These are phyloP conservation scores for Podosphaera xanthii DNA, from an alignment of 2,329 filamentous ascomycete genomes.

Conservation along the genomic window DNA sequence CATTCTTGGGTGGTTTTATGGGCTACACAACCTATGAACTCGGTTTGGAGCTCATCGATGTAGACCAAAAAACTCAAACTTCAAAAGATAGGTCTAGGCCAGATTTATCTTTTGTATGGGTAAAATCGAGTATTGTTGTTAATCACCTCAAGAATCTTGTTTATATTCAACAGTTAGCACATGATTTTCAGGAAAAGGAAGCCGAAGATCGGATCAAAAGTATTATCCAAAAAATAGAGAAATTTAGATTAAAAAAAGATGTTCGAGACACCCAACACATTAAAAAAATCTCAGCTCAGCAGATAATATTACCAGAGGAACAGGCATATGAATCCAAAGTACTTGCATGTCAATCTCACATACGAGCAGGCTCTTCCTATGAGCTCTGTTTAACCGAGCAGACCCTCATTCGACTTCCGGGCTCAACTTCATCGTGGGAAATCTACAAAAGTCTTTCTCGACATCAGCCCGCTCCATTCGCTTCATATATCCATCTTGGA, in stretches of 20 bases:
- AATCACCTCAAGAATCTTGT: slow-evolving; percentile 33
- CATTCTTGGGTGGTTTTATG: slow-evolving; percentile 49
- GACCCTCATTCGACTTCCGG: slow-evolving; percentile 8
- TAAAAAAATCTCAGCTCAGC: neutral
- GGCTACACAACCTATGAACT: slow-evolving; percentile 48
- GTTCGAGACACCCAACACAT: neutral
- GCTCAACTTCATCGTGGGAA: slow-evolving; percentile 9
- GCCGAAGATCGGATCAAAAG: neutral
- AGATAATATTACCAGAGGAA: slow-evolving; percentile 6
- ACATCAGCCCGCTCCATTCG: slow-evolving; percentile 25
- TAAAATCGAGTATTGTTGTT: slow-evolving; percentile 39
- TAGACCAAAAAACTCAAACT: slow-evolving; percentile 14
- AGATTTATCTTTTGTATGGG: slow-evolving; percentile 39
- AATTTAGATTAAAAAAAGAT: neutral
- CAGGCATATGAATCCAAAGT: slow-evolving; percentile 17
- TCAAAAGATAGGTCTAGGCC: slow-evolving; percentile 18
- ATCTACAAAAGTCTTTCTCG: slow-evolving; percentile 15
- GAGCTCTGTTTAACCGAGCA: slow-evolving; percentile 20
- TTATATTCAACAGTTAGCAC: slow-evolving; percentile 33
- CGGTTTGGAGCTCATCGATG: slow-evolving; percentile 29
- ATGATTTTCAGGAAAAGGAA: neutral
- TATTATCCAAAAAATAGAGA: neutral
- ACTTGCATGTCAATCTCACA: slow-evolving; percentile 16
- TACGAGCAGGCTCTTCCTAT: slow-evolving; percentile 20
- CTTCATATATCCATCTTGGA: slow-evolving; percentile 54